Evolutionary conservation across 305 asterid species (phyloP), one percentile per base, ranked within the genome.

Genomic region (Fraxinus nigra): DNA sequence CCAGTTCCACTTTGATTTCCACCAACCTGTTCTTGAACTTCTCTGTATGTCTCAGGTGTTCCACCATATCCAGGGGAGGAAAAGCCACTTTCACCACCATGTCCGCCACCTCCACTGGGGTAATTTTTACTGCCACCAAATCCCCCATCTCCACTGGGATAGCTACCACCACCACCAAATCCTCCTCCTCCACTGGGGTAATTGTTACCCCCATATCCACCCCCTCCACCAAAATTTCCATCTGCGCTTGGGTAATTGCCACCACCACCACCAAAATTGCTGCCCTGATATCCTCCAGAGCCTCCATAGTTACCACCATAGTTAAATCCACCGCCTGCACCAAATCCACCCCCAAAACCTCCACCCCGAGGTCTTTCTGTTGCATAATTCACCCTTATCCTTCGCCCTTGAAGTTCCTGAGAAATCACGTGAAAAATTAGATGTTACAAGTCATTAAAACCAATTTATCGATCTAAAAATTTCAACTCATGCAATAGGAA

Each of bases 331-430:
- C 87, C 86, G 0, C 91, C 89, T 16, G 83, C 81, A 51, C 88
- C 88, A 72, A 46, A 75, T 7, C 90, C 90, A 34, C 86, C 86
- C 2, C 89, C 91, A 81, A 80, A 87, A 34, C 91, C 88, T 26
- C 89, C 92, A 48, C 80, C 82, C 61, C 93, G 94, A 76, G 93
- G 85, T 86, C 26, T 93, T 38, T 94, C 99, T 22, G 92, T 90
- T 16, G 99, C 99, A 84, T 85, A 85, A 76, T 92, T 95, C 88
- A 92, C 99, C 88, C 92, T 91, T 78, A 95, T 72, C 48, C 77
- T 87, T 61, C 99, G 89, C 38, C 99, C 98, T 48, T 94, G 96
- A 48, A 95, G 92, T 61, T 93, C 99, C 99, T 95, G 86, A 77
- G 59, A 82, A 83, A 54, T 54, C 14, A 32, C 26, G 9, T 14